Base-by-base conservation (phyloP, 345 rosid genomes). In the Noccaea bulbosa region DNA sequence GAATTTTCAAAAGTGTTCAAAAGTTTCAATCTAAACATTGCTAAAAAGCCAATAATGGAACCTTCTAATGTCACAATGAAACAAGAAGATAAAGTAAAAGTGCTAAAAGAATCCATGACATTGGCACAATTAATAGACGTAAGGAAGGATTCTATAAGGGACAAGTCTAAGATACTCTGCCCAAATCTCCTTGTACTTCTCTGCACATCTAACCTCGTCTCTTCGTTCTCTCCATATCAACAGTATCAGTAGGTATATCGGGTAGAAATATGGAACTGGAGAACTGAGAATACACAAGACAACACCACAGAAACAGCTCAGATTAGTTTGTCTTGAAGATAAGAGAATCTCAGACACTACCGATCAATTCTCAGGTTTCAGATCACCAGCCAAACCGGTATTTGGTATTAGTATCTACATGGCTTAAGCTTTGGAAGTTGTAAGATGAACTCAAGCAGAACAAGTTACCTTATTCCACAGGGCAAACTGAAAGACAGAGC, bases 401-500 rank as follows among this genome's bases (percentile, higher is more conserved):
- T 22, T 50, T 38, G 56, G 35, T 15, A 38, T 16, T 11, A 38
- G 14, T 17, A 54, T 64, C 39, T 27, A 35, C 11, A 11, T n/a
- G 47, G 63, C 7, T n/a, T n/a, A n/a, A n/a, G n/a, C n/a, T 63
- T 33, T 54, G 43, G 43, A 45, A 45, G 57, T 24, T 43, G 51
- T 22, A 35, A 67, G 46, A 68, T 62, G 39, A 47, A 39, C 41
- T 41, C 24, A 45, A 5, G 34, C 22, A 24, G 50, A 38, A 62
- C 67, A 46, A 65, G 34, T 40, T 80, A 93, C 98, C 94, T 85
- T 73, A 84, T 76, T 61, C 97, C 96, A 45, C 97, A 94, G 47
- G 97, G 96, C 50, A 94, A 85, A 79, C 97, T 85, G 82, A 94
- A 91, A 54, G 99, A 91, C 34, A 91, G 83, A 34, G 96, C 96